phyloP scores from a whole-genome alignment of 345 rosid genomes.

The Pugionium dolabratum region DNA sequence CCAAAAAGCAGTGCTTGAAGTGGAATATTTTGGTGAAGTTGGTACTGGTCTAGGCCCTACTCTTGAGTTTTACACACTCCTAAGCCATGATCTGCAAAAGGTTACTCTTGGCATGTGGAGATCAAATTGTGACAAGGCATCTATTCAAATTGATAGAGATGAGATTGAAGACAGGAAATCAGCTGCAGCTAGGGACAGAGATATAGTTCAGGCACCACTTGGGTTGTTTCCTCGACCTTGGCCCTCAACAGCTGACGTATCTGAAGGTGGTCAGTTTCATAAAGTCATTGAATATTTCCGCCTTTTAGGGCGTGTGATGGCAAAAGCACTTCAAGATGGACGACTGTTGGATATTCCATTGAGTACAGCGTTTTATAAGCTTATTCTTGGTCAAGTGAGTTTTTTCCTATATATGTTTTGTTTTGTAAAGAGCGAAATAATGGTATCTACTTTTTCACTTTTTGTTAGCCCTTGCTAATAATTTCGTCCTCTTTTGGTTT shows the following conservation, averaged over 20 bases:
- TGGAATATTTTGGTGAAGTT: conserved; percentile 99
- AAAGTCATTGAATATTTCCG: conserved; percentile 84
- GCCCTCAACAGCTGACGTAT: conserved; percentile 68
- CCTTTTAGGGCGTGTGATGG: conserved; percentile 93
- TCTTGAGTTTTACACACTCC: conserved; percentile 91
- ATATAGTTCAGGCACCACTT: conserved; percentile 71
- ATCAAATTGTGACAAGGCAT: conserved; percentile 54
- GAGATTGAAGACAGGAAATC: conserved; percentile 54
- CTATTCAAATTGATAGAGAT: conserved; percentile 62
- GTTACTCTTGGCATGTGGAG: conserved; percentile 92
- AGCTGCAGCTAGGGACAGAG: conserved; percentile 47
- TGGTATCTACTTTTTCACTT: background rate
- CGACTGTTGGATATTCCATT: conserved; percentile 88
- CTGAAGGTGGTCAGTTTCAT: conserved; percentile 73
- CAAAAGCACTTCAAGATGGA: conserved; percentile 99
- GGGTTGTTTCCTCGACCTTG: conserved; percentile 97
- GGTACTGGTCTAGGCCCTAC: conserved; percentile 99
- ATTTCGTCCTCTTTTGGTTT: conserved; percentile 20
- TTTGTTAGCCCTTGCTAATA: background rate
- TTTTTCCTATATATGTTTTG: background rate
- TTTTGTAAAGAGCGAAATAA: background rate
- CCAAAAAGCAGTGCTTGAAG: conserved; percentile 98
- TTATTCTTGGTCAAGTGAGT: conserved; percentile 87
- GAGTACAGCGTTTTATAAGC: conserved; percentile 82
- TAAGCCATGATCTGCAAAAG: conserved; percentile 93